Evolutionary conservation across 805 yeast species (phyloP), one percentile per base, ranked within the genome.

Genomic region (Wickerhamiella parazyma): DNA sequence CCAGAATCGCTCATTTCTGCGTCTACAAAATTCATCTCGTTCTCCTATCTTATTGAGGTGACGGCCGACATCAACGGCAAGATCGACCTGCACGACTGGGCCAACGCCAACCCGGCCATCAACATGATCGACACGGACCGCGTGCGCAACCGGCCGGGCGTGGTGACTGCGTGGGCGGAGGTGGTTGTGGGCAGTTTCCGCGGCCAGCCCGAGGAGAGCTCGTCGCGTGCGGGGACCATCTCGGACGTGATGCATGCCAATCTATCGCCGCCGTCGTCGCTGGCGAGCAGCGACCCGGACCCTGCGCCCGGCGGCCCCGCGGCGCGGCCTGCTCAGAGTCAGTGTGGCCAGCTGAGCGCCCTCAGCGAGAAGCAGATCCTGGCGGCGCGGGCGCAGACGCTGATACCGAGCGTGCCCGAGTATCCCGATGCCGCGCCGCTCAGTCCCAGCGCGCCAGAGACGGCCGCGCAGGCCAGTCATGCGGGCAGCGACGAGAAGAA

Each of bases 1-100:
- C 73, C 80, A 0, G 95, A 86, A 52, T 77, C 82, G 0, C 84
- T 86, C 56, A 93, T 95, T 0, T 82, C 94, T 0, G 81, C 84
- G 11, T 69, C 73, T 14, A 80, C 81, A 1, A 75, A 75, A 2
- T 62, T 78, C 38, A 84, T 85, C 7, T 70, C 85, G 2, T 86
- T 86, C 59, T 89, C 82, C 55, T 86, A 87, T 57, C 82, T 80
- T 55, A 64, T 86, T 12, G 96, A 86, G 57, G 86, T 81, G 2
- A 68, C 84, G 45, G 75, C 82, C n/a, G 86, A 86, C 55, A 62
- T 87, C 34, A 76, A 87, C 2, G 83, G 80, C 18, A 76, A 72
- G 47, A 69, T 66, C 47, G 52, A 59, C 7, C 60, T 67, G 5
- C 56, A 47, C 14, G 39, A 45, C 5, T 52, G 16, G 54, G 53